Evolutionary conservation across 352 stramenopile genomes (phyloP).

Genomic region (Globisporangium irregulare): DNA sequence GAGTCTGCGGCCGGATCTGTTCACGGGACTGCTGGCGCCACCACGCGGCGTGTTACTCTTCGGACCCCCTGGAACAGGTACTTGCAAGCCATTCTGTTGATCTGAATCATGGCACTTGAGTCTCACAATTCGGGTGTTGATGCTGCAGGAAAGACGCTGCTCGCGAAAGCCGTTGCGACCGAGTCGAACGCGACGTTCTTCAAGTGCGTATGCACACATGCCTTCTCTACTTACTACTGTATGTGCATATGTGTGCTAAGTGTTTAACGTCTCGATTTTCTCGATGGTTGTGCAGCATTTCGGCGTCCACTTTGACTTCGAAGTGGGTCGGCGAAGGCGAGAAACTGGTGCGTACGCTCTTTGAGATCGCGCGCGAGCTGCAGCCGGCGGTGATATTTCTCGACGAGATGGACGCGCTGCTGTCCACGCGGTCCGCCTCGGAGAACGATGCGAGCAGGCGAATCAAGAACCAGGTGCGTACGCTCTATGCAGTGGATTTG

Average conservation of each 20-base stretch:
- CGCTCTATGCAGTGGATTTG: not conserved
- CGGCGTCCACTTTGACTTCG: slow-evolving; percentile 83
- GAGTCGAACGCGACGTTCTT: slow-evolving; percentile 85
- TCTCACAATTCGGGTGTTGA: not conserved
- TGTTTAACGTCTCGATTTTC: not conserved
- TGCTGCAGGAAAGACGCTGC: slow-evolving; percentile 67
- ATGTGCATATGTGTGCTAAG: not conserved
- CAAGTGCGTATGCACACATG: slow-evolving; percentile 34
- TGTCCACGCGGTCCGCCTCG: slow-evolving; percentile 65
- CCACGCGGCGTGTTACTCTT: slow-evolving; percentile 78
- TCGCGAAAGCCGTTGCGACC: slow-evolving; percentile 80
- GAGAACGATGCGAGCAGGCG: slow-evolving; percentile 86
- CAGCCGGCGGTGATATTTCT: slow-evolving; percentile 88
- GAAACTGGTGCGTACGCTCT: slow-evolving; percentile 94
- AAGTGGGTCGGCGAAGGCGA: slow-evolving; percentile 93
- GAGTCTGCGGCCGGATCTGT: slow-evolving; percentile 79
- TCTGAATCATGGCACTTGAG: not conserved
- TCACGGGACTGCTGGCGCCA: slow-evolving; percentile 69
- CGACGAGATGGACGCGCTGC: slow-evolving; percentile 86
- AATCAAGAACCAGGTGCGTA: slow-evolving; percentile 86
- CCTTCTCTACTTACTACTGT: not conserved
- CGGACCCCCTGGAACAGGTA: slow-evolving; percentile 75
- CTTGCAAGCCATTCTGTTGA: not conserved
- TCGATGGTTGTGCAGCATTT: slow-evolving; percentile 54
- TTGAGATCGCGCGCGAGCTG: slow-evolving; percentile 86